phyloP scores from a whole-genome alignment of 2,329 filamentous ascomycete species.

The Verticillium nubilum region DNA sequence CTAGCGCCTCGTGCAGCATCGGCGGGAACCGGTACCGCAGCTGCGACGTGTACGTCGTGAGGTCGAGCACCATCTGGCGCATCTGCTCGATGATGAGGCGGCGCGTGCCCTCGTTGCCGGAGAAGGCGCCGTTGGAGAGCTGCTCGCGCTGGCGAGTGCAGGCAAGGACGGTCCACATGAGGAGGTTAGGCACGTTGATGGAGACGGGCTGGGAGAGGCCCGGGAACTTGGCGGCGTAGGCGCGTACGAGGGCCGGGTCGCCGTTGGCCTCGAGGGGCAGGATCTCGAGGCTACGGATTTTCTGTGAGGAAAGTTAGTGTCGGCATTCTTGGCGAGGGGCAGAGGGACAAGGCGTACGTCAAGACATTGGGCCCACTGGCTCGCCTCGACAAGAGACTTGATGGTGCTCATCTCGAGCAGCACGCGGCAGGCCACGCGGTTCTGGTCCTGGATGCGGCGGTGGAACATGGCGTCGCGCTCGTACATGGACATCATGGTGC shows the following conservation, averaged over 20 bases:
- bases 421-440: slow-evolving; percentile 50
- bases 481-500: slow-evolving; percentile 59
- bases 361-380: slow-evolving; percentile 51
- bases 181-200: slow-evolving; percentile 81
- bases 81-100: slow-evolving; percentile 63
- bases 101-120: slow-evolving; percentile 62
- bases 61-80: slow-evolving; percentile 76
- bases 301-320: slow-evolving; percentile 35
- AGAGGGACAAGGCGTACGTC: slow-evolving; percentile 42
- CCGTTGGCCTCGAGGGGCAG: slow-evolving; percentile 72
- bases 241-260: slow-evolving; percentile 73
- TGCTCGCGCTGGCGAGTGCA: slow-evolving; percentile 74
- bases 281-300: slow-evolving; percentile 69
- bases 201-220: slow-evolving; percentile 74
- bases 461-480: slow-evolving; percentile 57
- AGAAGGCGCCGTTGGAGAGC: slow-evolving; percentile 66
- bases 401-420: slow-evolving; percentile 57
- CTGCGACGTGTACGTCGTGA: slow-evolving; percentile 91
- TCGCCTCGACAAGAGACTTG: slow-evolving; percentile 48
- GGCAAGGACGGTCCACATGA: slow-evolving; percentile 90
- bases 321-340: not conserved
- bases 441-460: slow-evolving; percentile 50
- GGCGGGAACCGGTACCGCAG: slow-evolving; percentile 86
- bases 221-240: slow-evolving; percentile 75
- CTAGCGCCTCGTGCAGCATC: slow-evolving; percentile 81